Evolutionary conservation across 2,329 filamentous ascomycete genomes (phyloP).

Genomic region (Pseudocercospora fuligena): DNA sequence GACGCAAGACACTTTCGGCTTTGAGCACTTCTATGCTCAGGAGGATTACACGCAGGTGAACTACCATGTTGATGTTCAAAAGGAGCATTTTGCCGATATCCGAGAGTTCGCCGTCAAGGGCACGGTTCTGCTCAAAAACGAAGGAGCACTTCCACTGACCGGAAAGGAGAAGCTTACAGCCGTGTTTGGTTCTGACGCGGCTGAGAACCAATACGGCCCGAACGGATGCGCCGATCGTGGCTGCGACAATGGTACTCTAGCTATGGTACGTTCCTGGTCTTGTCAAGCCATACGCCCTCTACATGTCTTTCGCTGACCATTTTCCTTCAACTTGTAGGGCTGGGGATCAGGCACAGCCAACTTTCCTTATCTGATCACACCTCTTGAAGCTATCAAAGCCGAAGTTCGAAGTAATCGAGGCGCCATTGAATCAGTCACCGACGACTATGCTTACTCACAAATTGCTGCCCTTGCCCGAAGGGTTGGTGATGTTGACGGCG

Average conservation of each 20-base stretch:
- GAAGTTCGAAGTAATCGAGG: slow-evolving; percentile 66
- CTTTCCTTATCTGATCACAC: slow-evolving; percentile 69
- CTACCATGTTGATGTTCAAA: slow-evolving; percentile 81
- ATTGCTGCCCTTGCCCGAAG: slow-evolving; percentile 58
- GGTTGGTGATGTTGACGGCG: slow-evolving; percentile 52
- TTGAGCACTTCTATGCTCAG: slow-evolving; percentile 65
- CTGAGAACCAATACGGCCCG: slow-evolving; percentile 72
- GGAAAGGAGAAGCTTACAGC: slow-evolving; percentile 73
- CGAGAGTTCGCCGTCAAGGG: slow-evolving; percentile 78
- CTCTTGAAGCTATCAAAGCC: slow-evolving; percentile 70
- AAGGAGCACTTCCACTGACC: slow-evolving; percentile 74
- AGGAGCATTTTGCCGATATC: slow-evolving; percentile 72
- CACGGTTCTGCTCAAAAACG: slow-evolving; percentile 89
- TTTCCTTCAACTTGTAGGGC: neutral
- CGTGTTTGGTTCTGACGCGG: slow-evolving; percentile 83
- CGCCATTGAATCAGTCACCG: slow-evolving; percentile 64
- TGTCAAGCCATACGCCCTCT: neutral
- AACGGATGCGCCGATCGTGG: slow-evolving; percentile 77
- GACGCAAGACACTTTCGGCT: slow-evolving; percentile 77
- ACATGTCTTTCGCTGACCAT: neutral
- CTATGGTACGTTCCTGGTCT: slow-evolving; percentile 57
- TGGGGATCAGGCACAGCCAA: slow-evolving; percentile 67
- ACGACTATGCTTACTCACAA: slow-evolving; percentile 61
- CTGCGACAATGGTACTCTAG: slow-evolving; percentile 65
- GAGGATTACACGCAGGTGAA: slow-evolving; percentile 71